Percentiles rank a stretch among this genome's conserved stretches.
phyloP scores from a whole-genome alignment of 2,329 filamentous ascomycete species.

The Monosporascus sp. region DNA sequence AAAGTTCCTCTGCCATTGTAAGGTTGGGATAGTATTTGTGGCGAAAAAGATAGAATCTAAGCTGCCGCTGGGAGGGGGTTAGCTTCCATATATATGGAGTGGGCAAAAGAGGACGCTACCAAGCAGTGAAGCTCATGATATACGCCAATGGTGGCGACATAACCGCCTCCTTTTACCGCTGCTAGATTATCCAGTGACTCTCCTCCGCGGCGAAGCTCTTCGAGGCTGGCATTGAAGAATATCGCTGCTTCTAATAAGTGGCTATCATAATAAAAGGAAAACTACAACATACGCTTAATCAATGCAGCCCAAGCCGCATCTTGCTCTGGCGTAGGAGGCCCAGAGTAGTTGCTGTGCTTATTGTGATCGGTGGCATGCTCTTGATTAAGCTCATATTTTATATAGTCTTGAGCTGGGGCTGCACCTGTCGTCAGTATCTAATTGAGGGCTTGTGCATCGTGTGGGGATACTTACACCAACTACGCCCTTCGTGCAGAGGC shows the following conservation, averaged over 20 bases:
- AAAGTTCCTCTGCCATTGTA: constrained; percentile 1
- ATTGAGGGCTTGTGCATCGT: no score
- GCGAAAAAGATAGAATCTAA: constrained; percentile 9
- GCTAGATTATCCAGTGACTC: constrained; percentile 4
- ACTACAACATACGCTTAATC: constrained; percentile 3
- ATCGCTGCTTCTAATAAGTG: constrained; percentile 1
- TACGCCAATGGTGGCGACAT: constrained; percentile 5
- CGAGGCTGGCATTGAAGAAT: constrained; percentile 8
- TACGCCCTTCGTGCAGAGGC: no score
- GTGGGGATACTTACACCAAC: no score
- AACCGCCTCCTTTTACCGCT: constrained; percentile 7
- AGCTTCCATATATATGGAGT: not conserved
- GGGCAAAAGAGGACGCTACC: constrained; percentile 1
- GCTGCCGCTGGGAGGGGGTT: constrained; percentile 3
- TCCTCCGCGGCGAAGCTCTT: constrained; percentile 5
- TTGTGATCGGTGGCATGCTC: constrained; percentile 2
- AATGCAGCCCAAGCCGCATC: constrained; percentile 9
- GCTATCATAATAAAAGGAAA: not conserved
- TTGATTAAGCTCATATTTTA: constrained; percentile 3
- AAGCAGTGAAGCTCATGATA: constrained; percentile 13
- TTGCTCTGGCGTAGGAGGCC: constrained; percentile 6
- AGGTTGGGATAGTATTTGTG: constrained; percentile 10
- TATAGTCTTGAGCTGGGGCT: constrained; percentile 5
- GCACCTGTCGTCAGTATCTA: no score
- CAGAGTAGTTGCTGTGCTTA: constrained; percentile 3